These are phyloP conservation scores for Centrapalus pauciflorus DNA, from an alignment of 129 eudicot genomes.

Conservation along the genomic window DNA sequence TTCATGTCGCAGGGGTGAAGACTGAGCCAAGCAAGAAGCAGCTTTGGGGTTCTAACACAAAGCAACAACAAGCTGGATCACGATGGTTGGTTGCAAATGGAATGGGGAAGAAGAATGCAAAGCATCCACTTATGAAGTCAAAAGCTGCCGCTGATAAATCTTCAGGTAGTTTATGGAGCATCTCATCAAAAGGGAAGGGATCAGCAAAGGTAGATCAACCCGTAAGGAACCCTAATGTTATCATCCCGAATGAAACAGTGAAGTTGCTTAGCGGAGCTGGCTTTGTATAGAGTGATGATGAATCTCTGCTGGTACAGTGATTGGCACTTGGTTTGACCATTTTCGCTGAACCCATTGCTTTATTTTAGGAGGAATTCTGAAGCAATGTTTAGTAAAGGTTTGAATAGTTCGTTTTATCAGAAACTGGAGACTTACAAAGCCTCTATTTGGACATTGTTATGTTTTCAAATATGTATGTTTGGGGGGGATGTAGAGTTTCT, in stretches of 20 bases:
- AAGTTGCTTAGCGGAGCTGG: constrained; percentile 48
- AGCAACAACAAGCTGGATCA: constrained; percentile 81
- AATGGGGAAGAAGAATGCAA: constrained; percentile 85
- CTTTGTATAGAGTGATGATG: constrained; percentile 11
- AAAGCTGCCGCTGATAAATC: constrained; percentile 39
- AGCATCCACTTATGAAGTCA: constrained; percentile 69
- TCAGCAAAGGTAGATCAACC: constrained; percentile 43
- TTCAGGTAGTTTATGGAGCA: constrained; percentile 73
- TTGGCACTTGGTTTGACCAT: too few species aligned
- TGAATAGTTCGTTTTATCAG: too few species aligned
- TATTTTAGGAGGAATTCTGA: too few species aligned
- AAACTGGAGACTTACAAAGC: too few species aligned
- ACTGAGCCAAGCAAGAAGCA: constrained; percentile 60
- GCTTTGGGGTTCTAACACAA: constrained; percentile 64
- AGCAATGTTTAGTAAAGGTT: too few species aligned
- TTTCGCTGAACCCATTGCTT: too few species aligned
- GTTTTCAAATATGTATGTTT: too few species aligned
- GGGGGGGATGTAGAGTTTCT: too few species aligned
- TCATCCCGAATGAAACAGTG: constrained; percentile 57
- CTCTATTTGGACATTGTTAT: too few species aligned
- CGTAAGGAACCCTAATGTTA: constrained; percentile 66
- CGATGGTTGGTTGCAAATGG: constrained; percentile 96
- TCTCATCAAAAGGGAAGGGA: constrained; percentile 68
- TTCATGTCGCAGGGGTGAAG: constrained; percentile 87
- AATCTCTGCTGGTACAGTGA: neutral